Evolutionary conservation across 768 basidiomycete genomes (phyloP), one percentile per base, ranked within the genome.

Genomic region (Mrakia frigida): DNA sequence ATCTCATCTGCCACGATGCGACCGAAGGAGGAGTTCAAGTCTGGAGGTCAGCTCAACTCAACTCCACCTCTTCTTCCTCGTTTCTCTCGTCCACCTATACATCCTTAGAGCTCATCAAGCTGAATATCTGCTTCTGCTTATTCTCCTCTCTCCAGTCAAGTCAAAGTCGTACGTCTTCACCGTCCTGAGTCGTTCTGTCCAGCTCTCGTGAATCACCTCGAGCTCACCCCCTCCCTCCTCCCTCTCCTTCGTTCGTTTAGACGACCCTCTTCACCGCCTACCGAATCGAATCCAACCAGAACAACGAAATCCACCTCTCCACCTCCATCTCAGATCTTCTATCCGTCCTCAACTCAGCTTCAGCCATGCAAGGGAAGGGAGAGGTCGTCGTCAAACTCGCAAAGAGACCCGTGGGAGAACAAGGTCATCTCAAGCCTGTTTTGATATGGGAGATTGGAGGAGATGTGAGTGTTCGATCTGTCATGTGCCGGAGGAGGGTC

Each of bases 1-100:
- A 90, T 77, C 88, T 94, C 76, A 93, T 95, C 74, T 94, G 93
- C 85, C 90, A 90, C 76, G 91, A 92, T 73, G 87, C 88, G 53
- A 90, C 89, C 79, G 91, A 92, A 80, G 92, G 91, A 0, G 92
- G 92, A 4, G 89, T 93, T 6, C 93, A 94, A 82, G 92, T 94
- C 71, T 94, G 93, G 93, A 87, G 88, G 88, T 89, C 74, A 74
- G 88, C 84, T 39, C n/a, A 16, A 6, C 28, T 43, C 28, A 25
- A 16, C 25, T 16, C 6, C 18, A 41, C 21, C 39, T 28, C 37
- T 14, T 23, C 72, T 50, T 50, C 10, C 18, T 11, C 52, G 6
- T 25, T 25, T 21, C 56, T 25, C 61, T 85, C 84, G 86, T 69
- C 60, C 83, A 78, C 65, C n/a, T 5, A 33, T 0, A 18, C 39